A percentile compares a stretch with the other conserved stretches of the same genome.
Conservation (phyloP, 805 yeast species). For the Kodamaea leandrae region DNA sequence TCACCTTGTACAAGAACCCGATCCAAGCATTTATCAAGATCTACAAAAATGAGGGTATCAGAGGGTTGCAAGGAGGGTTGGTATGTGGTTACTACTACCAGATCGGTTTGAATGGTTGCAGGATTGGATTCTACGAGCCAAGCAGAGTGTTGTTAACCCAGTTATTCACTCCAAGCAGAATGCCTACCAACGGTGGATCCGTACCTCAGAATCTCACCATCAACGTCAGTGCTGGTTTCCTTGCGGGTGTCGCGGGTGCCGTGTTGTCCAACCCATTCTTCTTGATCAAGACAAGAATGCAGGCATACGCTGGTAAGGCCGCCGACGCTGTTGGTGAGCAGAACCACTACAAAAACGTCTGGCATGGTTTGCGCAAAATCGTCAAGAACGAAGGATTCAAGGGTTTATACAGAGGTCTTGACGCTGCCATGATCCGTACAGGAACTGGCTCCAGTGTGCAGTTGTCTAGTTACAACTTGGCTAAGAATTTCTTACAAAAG, state of each 20-base stretch:
- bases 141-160: constrained; percentile 59
- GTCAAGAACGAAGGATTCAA: constrained; percentile 64
- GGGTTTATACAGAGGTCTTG: constrained; percentile 88
- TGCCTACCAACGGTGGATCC: constrained; percentile 14
- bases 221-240: constrained; percentile 76
- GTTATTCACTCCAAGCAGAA: constrained; percentile 43
- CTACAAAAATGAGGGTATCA: constrained; percentile 75
- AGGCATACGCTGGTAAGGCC: constrained; percentile 63
- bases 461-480: constrained; percentile 81
- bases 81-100: constrained; percentile 89
- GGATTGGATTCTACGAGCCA: constrained; percentile 94
- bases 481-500: constrained; percentile 61
- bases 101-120: constrained; percentile 86
- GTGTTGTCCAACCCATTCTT: constrained; percentile 87
- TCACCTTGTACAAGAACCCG: constrained; percentile 70
- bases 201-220: constrained; percentile 46
- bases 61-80: constrained; percentile 88
- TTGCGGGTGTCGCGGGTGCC: constrained; percentile 89
- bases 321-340: constrained; percentile 75
- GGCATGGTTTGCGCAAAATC: constrained; percentile 66
- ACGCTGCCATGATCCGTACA: constrained; percentile 91
- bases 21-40: constrained; percentile 77
- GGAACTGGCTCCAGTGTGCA: constrained; percentile 96
- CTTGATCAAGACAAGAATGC: constrained; percentile 94
- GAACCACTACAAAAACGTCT: constrained; percentile 72